Evolutionary conservation across 805 yeast species (phyloP).

Genomic region (Teunomyces lycoperdinae): DNA sequence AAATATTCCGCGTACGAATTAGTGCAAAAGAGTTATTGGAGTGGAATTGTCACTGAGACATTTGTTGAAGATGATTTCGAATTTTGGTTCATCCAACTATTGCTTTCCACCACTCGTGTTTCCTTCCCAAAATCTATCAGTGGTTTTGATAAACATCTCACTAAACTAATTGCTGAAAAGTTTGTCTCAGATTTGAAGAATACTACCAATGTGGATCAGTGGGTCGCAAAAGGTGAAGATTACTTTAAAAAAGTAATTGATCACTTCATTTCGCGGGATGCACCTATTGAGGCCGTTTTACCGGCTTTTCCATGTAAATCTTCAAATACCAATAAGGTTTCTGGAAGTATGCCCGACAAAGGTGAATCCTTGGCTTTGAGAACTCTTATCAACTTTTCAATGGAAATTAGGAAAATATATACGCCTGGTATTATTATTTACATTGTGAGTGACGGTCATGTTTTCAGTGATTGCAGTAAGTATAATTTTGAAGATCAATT

Average conservation of each 20-base stretch:
- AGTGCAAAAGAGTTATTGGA: constrained; percentile 10
- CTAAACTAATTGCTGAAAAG: constrained; percentile 31
- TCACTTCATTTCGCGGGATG: constrained; percentile 48
- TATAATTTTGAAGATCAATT: constrained; percentile 3
- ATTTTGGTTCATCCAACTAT: constrained; percentile 30
- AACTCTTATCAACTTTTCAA: constrained; percentile 30
- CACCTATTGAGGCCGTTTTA: constrained; percentile 52
- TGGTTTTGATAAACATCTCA: constrained; percentile 5
- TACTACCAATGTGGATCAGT: constrained; percentile 44
- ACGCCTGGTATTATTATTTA: constrained; percentile 54
- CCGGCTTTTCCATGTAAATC: constrained; percentile 69
- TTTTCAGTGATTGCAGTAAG: constrained; percentile 53
- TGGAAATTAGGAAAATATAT: constrained; percentile 34
- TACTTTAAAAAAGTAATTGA: constrained; percentile 41
- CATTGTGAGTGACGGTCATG: constrained; percentile 66
- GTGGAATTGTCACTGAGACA: constrained; percentile 30
- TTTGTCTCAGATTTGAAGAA: constrained; percentile 50
- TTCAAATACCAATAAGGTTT: constrained; percentile 53
- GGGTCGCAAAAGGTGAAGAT: constrained; percentile 46
- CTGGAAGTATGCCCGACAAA: constrained; percentile 49
- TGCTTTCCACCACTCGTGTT: constrained; percentile 20
- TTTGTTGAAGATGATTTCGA: constrained; percentile 25
- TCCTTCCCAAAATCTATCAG: constrained; percentile 10
- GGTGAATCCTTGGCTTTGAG: constrained; percentile 42
- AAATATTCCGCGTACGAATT: constrained; percentile 20